Conservation (phyloP, 768 basidiomycete species). For the Suillus ampliporus region DNA sequence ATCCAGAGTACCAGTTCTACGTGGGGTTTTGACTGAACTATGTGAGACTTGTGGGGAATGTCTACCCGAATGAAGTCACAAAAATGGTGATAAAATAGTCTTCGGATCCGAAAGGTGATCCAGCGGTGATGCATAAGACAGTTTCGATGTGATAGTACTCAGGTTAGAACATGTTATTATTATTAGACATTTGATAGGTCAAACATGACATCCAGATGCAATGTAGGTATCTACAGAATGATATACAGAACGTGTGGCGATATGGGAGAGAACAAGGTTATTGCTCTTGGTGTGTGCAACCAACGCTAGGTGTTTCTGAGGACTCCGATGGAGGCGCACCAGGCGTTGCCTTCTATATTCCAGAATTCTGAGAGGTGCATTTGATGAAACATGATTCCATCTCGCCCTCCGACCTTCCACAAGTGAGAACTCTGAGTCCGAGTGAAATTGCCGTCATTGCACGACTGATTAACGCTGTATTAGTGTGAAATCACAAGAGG, state of each 20-base stretch:
- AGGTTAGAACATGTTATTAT: neutral
- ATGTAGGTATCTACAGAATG: too few relatives aligned
- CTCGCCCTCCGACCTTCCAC: constrained; percentile 15
- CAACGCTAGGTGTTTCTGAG: neutral
- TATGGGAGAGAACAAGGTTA: neutral
- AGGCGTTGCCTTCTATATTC: constrained; percentile 13
- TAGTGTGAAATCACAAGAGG: neutral
- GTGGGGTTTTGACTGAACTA: too few relatives aligned
- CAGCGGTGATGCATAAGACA: too few relatives aligned
- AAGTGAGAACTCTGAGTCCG: neutral
- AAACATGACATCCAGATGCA: neutral
- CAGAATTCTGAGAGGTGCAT: constrained; percentile 16
- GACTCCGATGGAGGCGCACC: constrained; percentile 16
- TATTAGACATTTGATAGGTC: neutral
- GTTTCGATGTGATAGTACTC: too few relatives aligned
- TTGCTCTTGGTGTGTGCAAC: neutral
- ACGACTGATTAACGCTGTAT: constrained; percentile 4
- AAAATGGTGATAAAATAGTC: too few relatives aligned
- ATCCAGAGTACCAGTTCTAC: too few relatives aligned
- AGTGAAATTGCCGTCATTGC: neutral
- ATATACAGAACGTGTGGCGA: neutral
- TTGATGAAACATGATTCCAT: constrained; percentile 8
- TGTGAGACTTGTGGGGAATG: too few relatives aligned
- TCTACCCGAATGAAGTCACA: too few relatives aligned
- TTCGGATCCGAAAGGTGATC: too few relatives aligned